A percentile compares a stretch with the other conserved stretches of the same genome.
Conservation (phyloP, 192 early-diverging fungal genomes). For the Rhizoclosmatium sp. region DNA sequence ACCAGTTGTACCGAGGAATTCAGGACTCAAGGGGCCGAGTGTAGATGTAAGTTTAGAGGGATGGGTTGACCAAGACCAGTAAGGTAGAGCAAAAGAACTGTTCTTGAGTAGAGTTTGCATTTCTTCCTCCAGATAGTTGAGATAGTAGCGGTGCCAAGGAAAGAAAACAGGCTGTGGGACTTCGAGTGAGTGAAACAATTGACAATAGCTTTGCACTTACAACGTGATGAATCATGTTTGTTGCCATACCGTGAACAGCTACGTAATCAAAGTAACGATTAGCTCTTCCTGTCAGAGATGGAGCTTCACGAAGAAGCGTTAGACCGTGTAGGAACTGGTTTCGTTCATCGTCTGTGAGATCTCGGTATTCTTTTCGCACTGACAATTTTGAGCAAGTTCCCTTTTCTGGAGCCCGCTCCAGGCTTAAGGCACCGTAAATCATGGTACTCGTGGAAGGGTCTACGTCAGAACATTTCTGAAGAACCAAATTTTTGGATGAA, state of each 20-base stretch:
- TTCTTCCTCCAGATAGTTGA: conserved; percentile 34
- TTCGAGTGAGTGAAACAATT: too few relatives aligned
- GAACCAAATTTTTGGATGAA: conserved; percentile 12
- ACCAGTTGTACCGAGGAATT: too few relatives aligned
- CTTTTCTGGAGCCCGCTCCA: background rate
- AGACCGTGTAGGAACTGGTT: conserved; percentile 37
- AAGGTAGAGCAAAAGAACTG: conserved; percentile 55
- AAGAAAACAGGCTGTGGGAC: conserved; percentile 35
- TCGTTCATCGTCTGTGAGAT: conserved; percentile 28
- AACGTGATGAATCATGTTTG: background rate
- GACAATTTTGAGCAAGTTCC: conserved; percentile 13
- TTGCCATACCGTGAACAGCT: conserved; percentile 23
- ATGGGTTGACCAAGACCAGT: conserved; percentile 69
- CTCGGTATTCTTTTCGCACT: conserved; percentile 41
- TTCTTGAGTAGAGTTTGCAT: conserved; percentile 35
- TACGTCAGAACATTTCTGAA: background rate
- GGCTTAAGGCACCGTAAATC: background rate
- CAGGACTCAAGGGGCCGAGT: conserved; percentile 19
- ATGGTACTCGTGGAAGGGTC: background rate
- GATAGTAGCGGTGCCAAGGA: conserved; percentile 49
- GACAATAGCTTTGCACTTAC: too few relatives aligned
- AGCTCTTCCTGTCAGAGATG: conserved; percentile 16
- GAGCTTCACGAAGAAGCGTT: conserved; percentile 12
- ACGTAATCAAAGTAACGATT: conserved; percentile 35
- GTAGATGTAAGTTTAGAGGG: background rate